These are phyloP conservation scores for Penicillium sp. DNA, from an alignment of 2,329 filamentous ascomycete genomes.

Conservation along the genomic window DNA sequence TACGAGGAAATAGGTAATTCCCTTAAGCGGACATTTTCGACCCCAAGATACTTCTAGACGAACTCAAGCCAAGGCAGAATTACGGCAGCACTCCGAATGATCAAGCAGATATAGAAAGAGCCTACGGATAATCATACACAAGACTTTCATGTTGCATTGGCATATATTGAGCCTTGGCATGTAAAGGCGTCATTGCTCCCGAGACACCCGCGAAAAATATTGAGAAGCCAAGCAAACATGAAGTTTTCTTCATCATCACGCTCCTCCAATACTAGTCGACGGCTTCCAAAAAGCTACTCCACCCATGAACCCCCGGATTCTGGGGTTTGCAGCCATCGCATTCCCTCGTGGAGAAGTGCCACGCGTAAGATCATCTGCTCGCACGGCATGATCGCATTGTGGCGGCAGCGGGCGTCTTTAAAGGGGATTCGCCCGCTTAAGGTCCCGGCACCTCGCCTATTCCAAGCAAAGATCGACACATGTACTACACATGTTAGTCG, in stretches of 20 bases:
- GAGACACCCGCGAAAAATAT: not conserved
- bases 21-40: not conserved
- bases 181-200: not conserved
- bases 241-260: not conserved
- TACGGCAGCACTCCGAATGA: not conserved
- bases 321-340: not conserved
- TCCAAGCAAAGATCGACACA: slow-evolving; percentile 12
- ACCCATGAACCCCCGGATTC: not conserved
- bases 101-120: not conserved
- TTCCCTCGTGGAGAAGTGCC: slow-evolving; percentile 1
- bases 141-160: not conserved
- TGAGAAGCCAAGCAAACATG: not conserved
- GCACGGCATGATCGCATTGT: slow-evolving; percentile 18
- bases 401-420: not conserved
- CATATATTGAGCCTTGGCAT: not conserved
- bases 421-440: not conserved
- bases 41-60: not conserved
- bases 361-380: slow-evolving; percentile 21
- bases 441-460: slow-evolving; percentile 1
- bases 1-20: not conserved
- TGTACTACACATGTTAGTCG: not conserved
- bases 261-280: not conserved
- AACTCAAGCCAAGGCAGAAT: not conserved
- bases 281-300: not conserved
- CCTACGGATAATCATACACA: not conserved